phyloP scores from a whole-genome alignment of 225 moss, liverwort and hornwort species.

The Thuidium tamariscinum region DNA sequence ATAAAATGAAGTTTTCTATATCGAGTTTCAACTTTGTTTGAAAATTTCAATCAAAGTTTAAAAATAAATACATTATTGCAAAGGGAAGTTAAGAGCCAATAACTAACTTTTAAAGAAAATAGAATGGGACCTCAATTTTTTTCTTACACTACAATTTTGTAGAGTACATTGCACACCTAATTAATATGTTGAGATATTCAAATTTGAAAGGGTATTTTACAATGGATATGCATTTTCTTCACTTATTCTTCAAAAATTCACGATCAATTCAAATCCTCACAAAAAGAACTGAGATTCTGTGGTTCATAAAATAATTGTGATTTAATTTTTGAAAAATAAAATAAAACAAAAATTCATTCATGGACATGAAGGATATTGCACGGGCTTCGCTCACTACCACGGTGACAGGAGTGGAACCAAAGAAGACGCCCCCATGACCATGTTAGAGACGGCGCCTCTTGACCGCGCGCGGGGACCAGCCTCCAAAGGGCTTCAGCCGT shows the following conservation, averaged over 20 bases:
- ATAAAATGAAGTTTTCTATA: too few species aligned
- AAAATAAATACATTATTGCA: neutral
- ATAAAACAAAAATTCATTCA: neutral
- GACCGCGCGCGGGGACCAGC: neutral
- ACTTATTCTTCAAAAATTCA: neutral
- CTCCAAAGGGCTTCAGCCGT: neutral
- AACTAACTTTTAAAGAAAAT: too few species aligned
- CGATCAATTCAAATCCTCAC: neutral
- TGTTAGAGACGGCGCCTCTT: neutral
- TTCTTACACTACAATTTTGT: too few species aligned
- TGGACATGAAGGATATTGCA: neutral
- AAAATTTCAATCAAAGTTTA: neutral
- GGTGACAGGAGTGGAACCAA: neutral
- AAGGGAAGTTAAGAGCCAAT: fast-evolving
- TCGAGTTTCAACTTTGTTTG: too few species aligned
- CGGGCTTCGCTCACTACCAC: too few species aligned
- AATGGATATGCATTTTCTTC: too few species aligned
- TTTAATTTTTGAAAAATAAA: neutral
- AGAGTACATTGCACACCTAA: neutral
- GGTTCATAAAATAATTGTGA: too few species aligned
- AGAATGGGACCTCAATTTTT: neutral
- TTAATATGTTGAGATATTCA: neutral
- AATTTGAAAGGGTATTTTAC: neutral
- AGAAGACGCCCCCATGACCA: neutral
- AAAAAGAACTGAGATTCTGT: neutral